These are phyloP conservation scores for Gymnopilus dilepis DNA, from an alignment of 768 basidiomycete genomes.

Conservation along the genomic window DNA sequence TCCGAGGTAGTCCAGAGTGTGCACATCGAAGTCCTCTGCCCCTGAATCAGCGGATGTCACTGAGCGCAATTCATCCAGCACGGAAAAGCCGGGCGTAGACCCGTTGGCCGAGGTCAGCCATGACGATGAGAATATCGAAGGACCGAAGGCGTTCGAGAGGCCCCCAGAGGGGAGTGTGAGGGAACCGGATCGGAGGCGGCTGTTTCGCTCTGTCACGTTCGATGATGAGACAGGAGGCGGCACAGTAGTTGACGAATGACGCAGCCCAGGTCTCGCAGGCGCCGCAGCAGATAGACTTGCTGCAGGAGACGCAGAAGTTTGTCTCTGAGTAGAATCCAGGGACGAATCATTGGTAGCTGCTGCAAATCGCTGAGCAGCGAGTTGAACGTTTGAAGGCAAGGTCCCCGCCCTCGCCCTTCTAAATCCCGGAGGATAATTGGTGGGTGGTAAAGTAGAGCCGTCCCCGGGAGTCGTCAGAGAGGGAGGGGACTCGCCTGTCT, in stretches of 20 bases:
- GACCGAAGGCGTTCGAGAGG: conserved; percentile 83
- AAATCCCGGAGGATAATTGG: conserved; percentile 85
- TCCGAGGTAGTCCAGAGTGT: conserved; percentile 96
- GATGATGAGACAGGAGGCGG: conserved; percentile 59
- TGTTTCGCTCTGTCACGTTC: conserved; percentile 67
- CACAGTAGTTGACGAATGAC: conserved; percentile 76
- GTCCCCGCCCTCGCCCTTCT: conserved; percentile 97
- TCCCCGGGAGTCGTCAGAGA: conserved; percentile 64
- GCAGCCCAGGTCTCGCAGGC: conserved; percentile 68
- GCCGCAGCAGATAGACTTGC: conserved; percentile 43
- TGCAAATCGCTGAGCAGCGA: conserved; percentile 83
- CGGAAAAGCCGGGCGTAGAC: conserved; percentile 60
- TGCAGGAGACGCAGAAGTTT: conserved; percentile 42
- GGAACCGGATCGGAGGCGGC: conserved; percentile 90
- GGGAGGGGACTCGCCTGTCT: conserved; percentile 69
- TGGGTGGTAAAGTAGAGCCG: conserved; percentile 62
- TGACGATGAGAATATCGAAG: conserved; percentile 87
- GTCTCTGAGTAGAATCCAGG: conserved; percentile 41
- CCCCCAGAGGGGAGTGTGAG: conserved; percentile 83
- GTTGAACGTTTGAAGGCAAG: conserved; percentile 93
- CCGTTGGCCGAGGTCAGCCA: conserved; percentile 77
- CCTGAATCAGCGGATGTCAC: conserved; percentile 79
- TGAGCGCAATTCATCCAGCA: conserved; percentile 82
- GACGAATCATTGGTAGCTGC: conserved; percentile 59
- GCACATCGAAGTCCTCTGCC: conserved; percentile 89